Base-by-base conservation (phyloP, 106 monocot genomes). In the Ottelia alismoides region DNA sequence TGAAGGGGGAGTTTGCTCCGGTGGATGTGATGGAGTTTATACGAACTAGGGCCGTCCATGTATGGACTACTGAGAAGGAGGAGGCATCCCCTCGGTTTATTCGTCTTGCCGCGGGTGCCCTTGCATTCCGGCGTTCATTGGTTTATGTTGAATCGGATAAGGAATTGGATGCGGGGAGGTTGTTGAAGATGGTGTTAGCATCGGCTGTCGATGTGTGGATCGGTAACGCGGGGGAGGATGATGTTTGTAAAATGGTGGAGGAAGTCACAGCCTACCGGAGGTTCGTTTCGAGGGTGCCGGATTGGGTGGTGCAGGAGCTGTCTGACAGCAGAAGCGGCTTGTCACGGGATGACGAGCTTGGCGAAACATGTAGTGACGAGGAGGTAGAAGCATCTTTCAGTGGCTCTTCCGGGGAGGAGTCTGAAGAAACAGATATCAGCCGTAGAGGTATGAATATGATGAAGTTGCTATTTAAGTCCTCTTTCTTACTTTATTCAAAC, bases 11-110 rank as follows among this genome's bases (percentile, higher is more conserved):
- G 10, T 75, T 80, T 35, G 61, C 61, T 7, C 49, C 67, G 11
- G 20, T 1, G 11, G 74, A 70, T 27, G 31, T 79, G 57, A 1
- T 66, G 57, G n/a, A 45, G 21, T 74, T 70, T 48, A 57, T 79
- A 20, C 24, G 45, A 19, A 49, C 50, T 31, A 18, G 28, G 53
- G 79, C 56, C 1, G 43, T 58, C 50, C 57, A 12, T 40, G 51
- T 57, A 2, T 62, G 21, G 31, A 50, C 45, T 46, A 40, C 1
- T 11, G 48, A 44, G 10, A 56, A n/a, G n/a, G n/a, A 11, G 19
- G 54, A 56, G 17, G 16, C 28, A n/a, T n/a, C n/a, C 20, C 62
- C 28, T 9, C 53, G 30, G 47, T 62, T 45, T 18, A 66, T 70
- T 61, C 51, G 54, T 23, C 3, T 70, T 24, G 70, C 74, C 2